Conservation (phyloP, 192 early-diverging fungal species). For the Backusella morwellensis region DNA sequence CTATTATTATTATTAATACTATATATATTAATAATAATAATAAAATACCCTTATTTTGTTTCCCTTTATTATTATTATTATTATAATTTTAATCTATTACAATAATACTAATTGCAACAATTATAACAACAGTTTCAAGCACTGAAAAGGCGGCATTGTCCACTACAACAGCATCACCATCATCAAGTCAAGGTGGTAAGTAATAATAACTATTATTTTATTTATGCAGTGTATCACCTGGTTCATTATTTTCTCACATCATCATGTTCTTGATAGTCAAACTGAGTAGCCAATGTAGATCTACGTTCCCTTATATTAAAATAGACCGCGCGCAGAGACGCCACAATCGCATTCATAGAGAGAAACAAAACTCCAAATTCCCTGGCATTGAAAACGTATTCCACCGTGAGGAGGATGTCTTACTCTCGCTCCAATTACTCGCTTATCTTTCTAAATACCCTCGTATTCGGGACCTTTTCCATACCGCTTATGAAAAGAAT, state of each 20-base stretch:
- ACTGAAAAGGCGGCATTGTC: neutral
- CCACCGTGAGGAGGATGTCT: conserved; percentile 77
- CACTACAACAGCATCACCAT: neutral
- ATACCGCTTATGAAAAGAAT: conserved; percentile 49
- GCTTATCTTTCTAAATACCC: conserved; percentile 91
- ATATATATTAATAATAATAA: neutral
- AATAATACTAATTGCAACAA: neutral
- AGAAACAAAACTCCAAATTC: conserved; percentile 2
- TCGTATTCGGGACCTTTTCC: conserved; percentile 62
- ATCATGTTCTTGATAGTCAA: neutral
- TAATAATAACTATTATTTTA: neutral
- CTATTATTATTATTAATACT: neutral
- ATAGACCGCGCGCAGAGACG: conserved; percentile 13
- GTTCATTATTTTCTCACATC: conserved; percentile 1
- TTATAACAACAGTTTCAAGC: neutral
- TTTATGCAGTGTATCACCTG: conserved; percentile 5
- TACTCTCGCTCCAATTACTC: conserved; percentile 79
- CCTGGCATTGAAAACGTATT: conserved; percentile 30
- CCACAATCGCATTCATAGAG: conserved; percentile 8
- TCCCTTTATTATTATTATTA: neutral
- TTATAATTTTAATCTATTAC: neutral
- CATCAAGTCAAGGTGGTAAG: neutral
- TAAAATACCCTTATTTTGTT: neutral
- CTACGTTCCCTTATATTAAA: conserved; percentile 26
- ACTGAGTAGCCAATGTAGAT: neutral